Evolutionary conservation across 2,329 filamentous ascomycete species (phyloP).

Genomic region (Intubia oerlemansii): DNA sequence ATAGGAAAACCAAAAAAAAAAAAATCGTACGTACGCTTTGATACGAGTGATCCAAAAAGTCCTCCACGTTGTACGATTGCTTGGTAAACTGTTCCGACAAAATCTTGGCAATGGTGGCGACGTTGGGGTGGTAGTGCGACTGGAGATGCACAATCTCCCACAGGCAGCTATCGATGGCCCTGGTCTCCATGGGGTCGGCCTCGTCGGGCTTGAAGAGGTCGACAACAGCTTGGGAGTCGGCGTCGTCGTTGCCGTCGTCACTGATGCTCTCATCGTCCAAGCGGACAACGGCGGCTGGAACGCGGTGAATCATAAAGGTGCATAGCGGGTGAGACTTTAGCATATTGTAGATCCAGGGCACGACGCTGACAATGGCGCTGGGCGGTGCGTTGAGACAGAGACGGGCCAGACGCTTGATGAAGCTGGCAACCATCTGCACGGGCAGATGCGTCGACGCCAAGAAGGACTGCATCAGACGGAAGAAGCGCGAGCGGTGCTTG

Average conservation of each 20-base stretch:
- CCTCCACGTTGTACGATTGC: constrained; percentile 81
- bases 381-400: constrained; percentile 77
- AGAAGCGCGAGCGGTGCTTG: constrained; percentile 82
- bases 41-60: constrained; percentile 92
- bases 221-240: too few species aligned
- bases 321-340: constrained; percentile 75
- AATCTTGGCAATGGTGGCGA: constrained; percentile 83
- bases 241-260: background rate
- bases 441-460: constrained; percentile 82
- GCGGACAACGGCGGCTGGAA: constrained; percentile 30
- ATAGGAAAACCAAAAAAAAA: background rate
- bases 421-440: constrained; percentile 75
- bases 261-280: constrained; percentile 34
- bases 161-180: constrained; percentile 75
- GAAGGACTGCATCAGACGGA: constrained; percentile 80
- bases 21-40: constrained; percentile 35
- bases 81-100: constrained; percentile 96
- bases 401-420: constrained; percentile 80
- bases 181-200: constrained; percentile 62
- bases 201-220: constrained; percentile 67
- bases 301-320: constrained; percentile 90
- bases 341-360: constrained; percentile 92
- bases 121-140: constrained; percentile 90
- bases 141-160: constrained; percentile 91
- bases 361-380: constrained; percentile 65